phyloP scores from a whole-genome alignment of 1,284 basidiomycete species.

The Melampsora larici-populina region DNA sequence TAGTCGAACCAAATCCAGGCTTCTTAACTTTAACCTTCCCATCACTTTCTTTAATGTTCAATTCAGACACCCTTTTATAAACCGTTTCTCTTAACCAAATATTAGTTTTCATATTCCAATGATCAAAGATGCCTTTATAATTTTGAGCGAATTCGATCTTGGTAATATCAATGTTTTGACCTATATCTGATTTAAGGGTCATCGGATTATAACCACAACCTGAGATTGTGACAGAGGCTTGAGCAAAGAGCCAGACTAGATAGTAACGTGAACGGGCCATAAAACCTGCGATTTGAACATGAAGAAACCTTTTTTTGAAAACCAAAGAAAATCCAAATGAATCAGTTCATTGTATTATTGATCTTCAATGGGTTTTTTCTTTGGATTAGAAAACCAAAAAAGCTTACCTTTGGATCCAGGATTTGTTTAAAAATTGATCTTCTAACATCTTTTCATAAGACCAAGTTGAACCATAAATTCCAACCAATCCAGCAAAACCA shows the following conservation, averaged over 20 bases:
- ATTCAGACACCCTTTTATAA: conserved; percentile 84
- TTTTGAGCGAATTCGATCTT: conserved; percentile 84
- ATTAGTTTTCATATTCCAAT: conserved; percentile 90
- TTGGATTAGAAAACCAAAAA: too few species aligned
- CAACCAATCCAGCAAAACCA: conserved; percentile 71
- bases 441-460: conserved; percentile 62
- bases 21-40: conserved; percentile 44
- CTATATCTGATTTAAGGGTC: conserved; percentile 64
- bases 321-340: too few species aligned
- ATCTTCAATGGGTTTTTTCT: too few species aligned
- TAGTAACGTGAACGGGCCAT: conserved; percentile 83
- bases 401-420: conserved; percentile 18
- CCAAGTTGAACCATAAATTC: conserved; percentile 64
- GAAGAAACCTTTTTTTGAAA: conserved; percentile 59
- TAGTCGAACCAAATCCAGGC: conserved; percentile 68
- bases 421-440: conserved; percentile 48
- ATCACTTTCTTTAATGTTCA: neutral
- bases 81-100: conserved; percentile 94
- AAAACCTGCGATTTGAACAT: conserved; percentile 73
- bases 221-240: conserved; percentile 88
- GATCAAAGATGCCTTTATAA: conserved; percentile 76
- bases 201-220: conserved; percentile 87
- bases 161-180: conserved; percentile 77
- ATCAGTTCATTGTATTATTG: too few species aligned
- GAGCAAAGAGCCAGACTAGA: conserved; percentile 80